phyloP scores from a whole-genome alignment of 768 basidiomycete species.

The Tephrocybe rancida region DNA sequence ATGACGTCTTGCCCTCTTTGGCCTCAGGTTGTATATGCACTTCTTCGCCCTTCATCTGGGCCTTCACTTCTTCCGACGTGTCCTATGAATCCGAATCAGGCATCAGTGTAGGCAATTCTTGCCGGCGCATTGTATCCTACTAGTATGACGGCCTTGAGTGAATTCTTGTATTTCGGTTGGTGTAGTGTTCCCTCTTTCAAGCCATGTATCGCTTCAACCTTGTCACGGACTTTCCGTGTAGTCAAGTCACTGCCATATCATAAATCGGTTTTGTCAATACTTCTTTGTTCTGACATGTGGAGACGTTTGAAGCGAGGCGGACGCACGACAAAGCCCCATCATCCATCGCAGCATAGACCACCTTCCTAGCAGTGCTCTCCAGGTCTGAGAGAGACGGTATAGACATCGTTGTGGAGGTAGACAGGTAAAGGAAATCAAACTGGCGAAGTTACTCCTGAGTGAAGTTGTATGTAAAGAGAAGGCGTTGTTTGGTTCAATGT shows the following conservation, averaged over 20 bases:
- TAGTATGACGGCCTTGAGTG: constrained; percentile 45
- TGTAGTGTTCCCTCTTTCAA: constrained; percentile 49
- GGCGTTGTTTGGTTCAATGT: constrained; percentile 7
- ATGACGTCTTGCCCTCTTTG: neutral
- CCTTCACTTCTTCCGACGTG: constrained; percentile 12
- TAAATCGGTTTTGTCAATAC: neutral
- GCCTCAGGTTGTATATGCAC: no score
- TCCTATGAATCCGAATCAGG: constrained; percentile 4
- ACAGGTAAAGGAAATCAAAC: neutral
- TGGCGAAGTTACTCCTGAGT: neutral
- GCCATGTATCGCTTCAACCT: constrained; percentile 47
- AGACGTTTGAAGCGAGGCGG: neutral
- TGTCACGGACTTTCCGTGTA: constrained; percentile 48
- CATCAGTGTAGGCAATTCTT: neutral
- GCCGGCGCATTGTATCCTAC: constrained; percentile 22
- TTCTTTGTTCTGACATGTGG: neutral
- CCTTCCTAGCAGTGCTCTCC: constrained; percentile 30
- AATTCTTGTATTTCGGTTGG: constrained; percentile 42
- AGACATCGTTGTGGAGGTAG: constrained; percentile 18
- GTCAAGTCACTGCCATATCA: constrained; percentile 40
- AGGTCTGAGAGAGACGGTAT: constrained; percentile 31
- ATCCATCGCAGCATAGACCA: constrained; percentile 26
- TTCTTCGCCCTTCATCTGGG: constrained; percentile 4
- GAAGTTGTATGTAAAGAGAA: neutral
- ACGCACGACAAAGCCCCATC: constrained; percentile 33